A percentile compares a stretch with the other conserved stretches of the same genome.
Conservation (phyloP, 1,284 basidiomycete species). For the Caloboletus firmus region DNA sequence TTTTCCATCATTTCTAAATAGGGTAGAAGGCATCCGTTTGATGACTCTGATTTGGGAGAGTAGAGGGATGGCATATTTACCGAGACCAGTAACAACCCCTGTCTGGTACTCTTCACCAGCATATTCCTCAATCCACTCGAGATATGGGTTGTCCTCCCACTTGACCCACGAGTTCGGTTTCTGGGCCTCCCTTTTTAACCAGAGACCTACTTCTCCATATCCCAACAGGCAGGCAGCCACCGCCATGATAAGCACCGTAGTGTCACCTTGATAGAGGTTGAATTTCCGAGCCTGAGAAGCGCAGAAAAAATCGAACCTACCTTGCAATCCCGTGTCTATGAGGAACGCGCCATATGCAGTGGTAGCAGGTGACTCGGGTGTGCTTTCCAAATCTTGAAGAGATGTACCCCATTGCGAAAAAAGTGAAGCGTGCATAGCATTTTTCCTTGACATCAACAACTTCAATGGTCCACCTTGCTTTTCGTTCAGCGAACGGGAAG, state of each 20-base stretch:
- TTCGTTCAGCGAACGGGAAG: neutral
- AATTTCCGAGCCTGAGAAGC: too few relatives aligned
- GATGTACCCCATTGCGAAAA: conserved; percentile 70
- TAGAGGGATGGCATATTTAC: conserved; percentile 38
- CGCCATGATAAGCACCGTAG: conserved; percentile 74
- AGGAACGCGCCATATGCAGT: conserved; percentile 84
- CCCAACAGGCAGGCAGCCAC: conserved; percentile 85
- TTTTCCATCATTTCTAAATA: conserved; percentile 58
- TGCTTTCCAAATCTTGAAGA: conserved; percentile 54
- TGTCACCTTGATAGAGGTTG: conserved; percentile 51
- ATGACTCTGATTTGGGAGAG: neutral
- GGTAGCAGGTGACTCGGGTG: conserved; percentile 65
- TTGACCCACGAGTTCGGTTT: conserved; percentile 53
- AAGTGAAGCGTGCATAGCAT: conserved; percentile 66
- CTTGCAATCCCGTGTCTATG: conserved; percentile 72
- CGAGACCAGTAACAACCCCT: conserved; percentile 69
- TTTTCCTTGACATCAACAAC: conserved; percentile 48
- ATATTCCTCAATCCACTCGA: conserved; percentile 83
- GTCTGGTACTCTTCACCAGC: conserved; percentile 66
- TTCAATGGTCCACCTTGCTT: neutral
- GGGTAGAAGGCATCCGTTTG: neutral
- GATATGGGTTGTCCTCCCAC: conserved; percentile 70
- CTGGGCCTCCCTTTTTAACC: conserved; percentile 59
- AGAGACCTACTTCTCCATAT: conserved; percentile 89
- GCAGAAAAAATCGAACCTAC: conserved; percentile 34